Percentiles rank a stretch among this genome's conserved stretches.
Conservation (phyloP, 129 eudicot species). For the Deinandra increscens region DNA sequence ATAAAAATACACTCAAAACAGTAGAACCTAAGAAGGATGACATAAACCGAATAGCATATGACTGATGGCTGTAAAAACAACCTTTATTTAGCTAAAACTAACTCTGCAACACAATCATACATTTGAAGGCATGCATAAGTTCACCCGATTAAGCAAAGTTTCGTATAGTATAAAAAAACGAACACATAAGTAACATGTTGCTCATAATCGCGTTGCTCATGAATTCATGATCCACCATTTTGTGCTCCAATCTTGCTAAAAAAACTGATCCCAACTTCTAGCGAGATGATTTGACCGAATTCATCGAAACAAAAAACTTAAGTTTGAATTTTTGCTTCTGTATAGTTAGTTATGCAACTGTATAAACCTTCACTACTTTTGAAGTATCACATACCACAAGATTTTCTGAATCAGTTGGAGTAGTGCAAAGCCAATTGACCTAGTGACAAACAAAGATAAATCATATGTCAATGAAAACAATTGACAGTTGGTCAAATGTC, state of each 20-base stretch:
- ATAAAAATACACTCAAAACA: no score
- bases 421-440: constrained; percentile 97
- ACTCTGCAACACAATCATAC: no score
- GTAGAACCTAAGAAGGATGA: no score
- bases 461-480: background rate
- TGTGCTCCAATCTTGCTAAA: background rate
- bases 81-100: no score
- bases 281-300: background rate
- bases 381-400: constrained; percentile 92
- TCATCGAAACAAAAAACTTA: background rate
- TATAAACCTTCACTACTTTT: constrained; percentile 89
- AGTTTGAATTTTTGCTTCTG: background rate
- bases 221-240: constrained; percentile 1
- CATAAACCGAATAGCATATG: no score
- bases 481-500: constrained; percentile 4
- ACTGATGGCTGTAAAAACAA: no score
- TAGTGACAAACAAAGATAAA: constrained; percentile 28
- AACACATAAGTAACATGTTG: background rate
- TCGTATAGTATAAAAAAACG: background rate
- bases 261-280: background rate
- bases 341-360: constrained; percentile 40
- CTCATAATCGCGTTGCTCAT: background rate
- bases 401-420: constrained; percentile 84
- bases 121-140: background rate
- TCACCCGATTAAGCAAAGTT: background rate